Base-by-base conservation (phyloP, 176 grass and related monocot genomes). In the Melocanna baccifera region DNA sequence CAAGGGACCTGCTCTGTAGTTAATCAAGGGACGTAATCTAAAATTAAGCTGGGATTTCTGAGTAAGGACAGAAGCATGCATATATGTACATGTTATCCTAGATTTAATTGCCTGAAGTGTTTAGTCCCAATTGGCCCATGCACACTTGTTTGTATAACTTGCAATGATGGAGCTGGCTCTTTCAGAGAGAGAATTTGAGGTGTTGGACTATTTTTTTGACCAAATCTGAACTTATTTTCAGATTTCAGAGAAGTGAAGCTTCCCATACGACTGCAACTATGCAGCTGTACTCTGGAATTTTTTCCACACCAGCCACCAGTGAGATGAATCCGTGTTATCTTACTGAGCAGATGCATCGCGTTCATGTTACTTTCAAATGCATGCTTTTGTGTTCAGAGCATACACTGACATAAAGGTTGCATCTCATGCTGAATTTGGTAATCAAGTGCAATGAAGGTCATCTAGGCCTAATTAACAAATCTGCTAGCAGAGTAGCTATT, bases 101-200 rank as follows among this genome's bases (percentile, higher is more conserved):
- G 9, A 87, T 83, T 78, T 67, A 66, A 72, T 83, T 78, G 12
- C 5, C 67, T 77, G 12, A 23, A 59, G 12, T 16, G 37, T 41
- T 78, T 73, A 51, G 48, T 79, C 41, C n/a, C 70, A 34, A n/a
- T 7, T 78, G 81, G 52, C 51, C 85, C 75, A 84, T 83, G 51
- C 67, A 70, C 62, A 23, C 13, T 75, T 69, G 45, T 62, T 76
- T 19, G 16, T 61, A 76, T 83, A 71, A 34, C 71, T 59, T 62
- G 80, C 69, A 76, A 81, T 81, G 75, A 84, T 91, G 84, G 59
- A 83, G 58, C 79, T 75, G 83, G 75, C 75, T 81, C 80, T 28
- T 73, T 45, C 18, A 70, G 52, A 71, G 51, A 69, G 74, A 83
- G 69, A 80, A 32, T 79, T 71, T 14, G 68, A 79, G 59, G 23